phyloP scores from a whole-genome alignment of 768 basidiomycete genomes.

The Floccularia luteovirens region DNA sequence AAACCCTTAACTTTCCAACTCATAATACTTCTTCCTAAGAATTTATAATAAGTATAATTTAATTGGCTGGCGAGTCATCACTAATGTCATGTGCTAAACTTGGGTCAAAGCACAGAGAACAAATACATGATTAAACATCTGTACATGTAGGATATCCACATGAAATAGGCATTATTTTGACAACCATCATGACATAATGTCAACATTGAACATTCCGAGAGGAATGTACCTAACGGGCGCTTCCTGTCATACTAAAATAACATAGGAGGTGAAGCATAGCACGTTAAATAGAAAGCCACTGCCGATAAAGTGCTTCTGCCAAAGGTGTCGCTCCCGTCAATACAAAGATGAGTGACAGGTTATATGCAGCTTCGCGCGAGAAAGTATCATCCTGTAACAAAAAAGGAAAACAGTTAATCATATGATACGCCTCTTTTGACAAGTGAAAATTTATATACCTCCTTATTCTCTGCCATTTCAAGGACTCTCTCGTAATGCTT shows the following conservation, averaged over 20 bases:
- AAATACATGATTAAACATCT: not conserved
- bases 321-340: slow-evolving; percentile 68
- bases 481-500: slow-evolving; percentile 80
- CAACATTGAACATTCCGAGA: too few relatives aligned
- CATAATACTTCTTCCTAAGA: not conserved
- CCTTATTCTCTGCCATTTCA: slow-evolving; percentile 42
- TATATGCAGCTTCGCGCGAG: slow-evolving; percentile 79
- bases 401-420: not conserved
- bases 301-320: slow-evolving; percentile 62
- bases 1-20: not conserved
- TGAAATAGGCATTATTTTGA: too few relatives aligned
- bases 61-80: too few relatives aligned
- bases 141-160: not conserved
- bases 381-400: slow-evolving; percentile 36
- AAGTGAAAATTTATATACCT: slow-evolving; percentile 17
- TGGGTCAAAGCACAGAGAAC: not conserved
- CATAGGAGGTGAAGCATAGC: too few relatives aligned
- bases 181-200: too few relatives aligned
- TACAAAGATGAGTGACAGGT: slow-evolving; percentile 76
- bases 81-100: not conserved
- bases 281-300: slow-evolving; percentile 71
- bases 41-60: not conserved
- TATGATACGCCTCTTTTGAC: not conserved
- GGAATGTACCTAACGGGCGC: too few relatives aligned
- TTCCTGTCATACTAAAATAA: too few relatives aligned